Conservation (phyloP, 106 monocot genomes). For the Phalaenopsis equestris region DNA sequence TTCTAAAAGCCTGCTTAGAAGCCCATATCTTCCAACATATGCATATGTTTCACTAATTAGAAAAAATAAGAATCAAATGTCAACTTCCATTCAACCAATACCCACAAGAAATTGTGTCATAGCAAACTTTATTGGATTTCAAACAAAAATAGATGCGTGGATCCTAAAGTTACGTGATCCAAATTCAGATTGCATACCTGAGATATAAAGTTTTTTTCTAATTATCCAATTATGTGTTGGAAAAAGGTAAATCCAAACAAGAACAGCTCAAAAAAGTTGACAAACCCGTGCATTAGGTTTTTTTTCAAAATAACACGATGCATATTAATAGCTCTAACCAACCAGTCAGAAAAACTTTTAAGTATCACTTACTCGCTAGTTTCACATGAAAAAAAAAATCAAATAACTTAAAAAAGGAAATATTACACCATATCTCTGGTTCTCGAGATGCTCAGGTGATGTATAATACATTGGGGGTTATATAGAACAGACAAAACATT, state of each 20-base stretch:
- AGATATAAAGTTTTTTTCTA: too few species aligned
- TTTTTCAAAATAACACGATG: not conserved
- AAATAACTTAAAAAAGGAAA: not conserved
- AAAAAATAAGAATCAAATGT: not conserved
- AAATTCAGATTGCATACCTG: too few species aligned
- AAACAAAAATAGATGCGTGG: not conserved
- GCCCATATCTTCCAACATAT: not conserved
- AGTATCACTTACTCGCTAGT: not conserved
- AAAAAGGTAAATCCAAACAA: too few species aligned
- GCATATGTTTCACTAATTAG: not conserved
- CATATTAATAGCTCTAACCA: not conserved
- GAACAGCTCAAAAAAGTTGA: too few species aligned
- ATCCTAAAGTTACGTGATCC: not conserved
- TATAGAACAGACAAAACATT: not conserved
- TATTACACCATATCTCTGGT: not conserved
- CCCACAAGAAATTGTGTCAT: not conserved
- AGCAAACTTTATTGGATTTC: not conserved
- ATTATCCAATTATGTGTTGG: too few species aligned
- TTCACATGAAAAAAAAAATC: not conserved
- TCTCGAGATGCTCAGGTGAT: not conserved
- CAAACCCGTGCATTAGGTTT: not conserved
- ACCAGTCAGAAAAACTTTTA: not conserved
- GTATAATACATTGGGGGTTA: not conserved
- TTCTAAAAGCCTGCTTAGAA: not conserved
- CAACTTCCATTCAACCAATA: not conserved